Percentiles rank a stretch among this genome's conserved stretches.
Conservation (phyloP, 805 yeast genomes). For the Metschnikowia anglica region DNA sequence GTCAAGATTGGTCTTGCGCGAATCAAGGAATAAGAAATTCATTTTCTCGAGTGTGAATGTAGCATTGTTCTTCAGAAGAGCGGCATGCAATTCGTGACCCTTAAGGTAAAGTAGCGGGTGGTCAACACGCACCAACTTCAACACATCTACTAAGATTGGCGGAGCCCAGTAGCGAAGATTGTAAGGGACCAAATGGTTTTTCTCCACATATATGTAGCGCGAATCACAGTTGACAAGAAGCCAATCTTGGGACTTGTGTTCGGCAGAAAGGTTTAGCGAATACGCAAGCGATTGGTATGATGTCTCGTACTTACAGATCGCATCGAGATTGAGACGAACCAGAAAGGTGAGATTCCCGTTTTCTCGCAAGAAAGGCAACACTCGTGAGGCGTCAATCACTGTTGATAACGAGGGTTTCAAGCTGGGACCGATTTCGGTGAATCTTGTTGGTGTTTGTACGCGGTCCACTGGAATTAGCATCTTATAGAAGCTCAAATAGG, state of each 20-base stretch:
- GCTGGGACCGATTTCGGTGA: conserved; percentile 3
- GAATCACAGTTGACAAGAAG: conserved; percentile 32
- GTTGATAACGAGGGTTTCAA: conserved; percentile 4
- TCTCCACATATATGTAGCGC: conserved; percentile 27
- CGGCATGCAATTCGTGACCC: conserved; percentile 13
- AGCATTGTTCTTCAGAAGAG: conserved; percentile 3
- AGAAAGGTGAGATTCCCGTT: conserved; percentile 15
- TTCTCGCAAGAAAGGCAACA: conserved; percentile 13
- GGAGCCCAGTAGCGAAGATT: conserved; percentile 38
- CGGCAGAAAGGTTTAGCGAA: conserved; percentile 8
- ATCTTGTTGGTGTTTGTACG: conserved; percentile 15
- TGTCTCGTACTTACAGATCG: conserved; percentile 26
- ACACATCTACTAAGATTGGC: conserved; percentile 29
- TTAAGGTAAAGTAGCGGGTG: conserved; percentile 13
- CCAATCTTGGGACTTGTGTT: conserved; percentile 10
- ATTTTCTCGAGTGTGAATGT: conserved; percentile 10
- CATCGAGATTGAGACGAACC: conserved; percentile 23
- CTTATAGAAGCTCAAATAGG: conserved; percentile 37
- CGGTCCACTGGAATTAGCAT: conserved; percentile 32
- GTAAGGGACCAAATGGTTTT: conserved; percentile 37
- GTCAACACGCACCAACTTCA: conserved; percentile 18
- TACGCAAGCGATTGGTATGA: conserved; percentile 21
- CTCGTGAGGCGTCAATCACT: conserved; percentile 3
- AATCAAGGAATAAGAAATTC: conserved; percentile 12
- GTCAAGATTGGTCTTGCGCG: conserved; percentile 21